These are phyloP conservation scores for Neurospora sublineolata DNA, from an alignment of 495 filamentous ascomycete genomes.

Conservation along the genomic window DNA sequence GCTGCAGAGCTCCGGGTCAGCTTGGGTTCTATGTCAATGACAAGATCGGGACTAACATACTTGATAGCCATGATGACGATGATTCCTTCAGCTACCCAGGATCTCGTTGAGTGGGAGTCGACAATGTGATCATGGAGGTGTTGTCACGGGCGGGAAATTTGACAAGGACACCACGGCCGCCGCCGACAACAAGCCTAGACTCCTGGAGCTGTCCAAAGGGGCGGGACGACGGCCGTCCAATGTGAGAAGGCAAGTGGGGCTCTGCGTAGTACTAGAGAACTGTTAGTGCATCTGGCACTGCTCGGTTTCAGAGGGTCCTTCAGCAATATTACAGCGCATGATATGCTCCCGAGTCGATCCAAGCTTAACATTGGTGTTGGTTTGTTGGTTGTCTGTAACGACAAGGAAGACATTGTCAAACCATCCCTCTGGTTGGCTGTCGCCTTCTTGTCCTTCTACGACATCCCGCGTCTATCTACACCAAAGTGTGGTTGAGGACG, in stretches of 20 bases:
- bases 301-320: neutral
- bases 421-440: neutral
- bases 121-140: neutral
- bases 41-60: constrained; percentile 15
- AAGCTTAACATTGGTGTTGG: neutral
- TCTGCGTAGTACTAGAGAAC: neutral
- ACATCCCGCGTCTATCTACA: neutral
- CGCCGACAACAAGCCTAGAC: neutral
- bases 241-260: neutral
- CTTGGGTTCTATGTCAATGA: neutral
- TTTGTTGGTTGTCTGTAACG: neutral
- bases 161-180: neutral
- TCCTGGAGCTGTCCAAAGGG: neutral
- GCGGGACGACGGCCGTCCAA: neutral
- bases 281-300: neutral
- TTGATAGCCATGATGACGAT: constrained; percentile 37
- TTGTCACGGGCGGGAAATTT: neutral
- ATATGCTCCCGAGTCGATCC: neutral
- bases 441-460: neutral
- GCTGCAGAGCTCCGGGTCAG: constrained; percentile 36
- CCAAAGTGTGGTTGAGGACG: neutral
- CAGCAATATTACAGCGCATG: neutral
- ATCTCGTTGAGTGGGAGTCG: neutral
- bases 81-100: constrained; percentile 21
- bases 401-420: neutral